These are phyloP conservation scores for Beauveria scarabaeidicola DNA, from an alignment of 2,329 filamentous ascomycete genomes.

Conservation along the genomic window DNA sequence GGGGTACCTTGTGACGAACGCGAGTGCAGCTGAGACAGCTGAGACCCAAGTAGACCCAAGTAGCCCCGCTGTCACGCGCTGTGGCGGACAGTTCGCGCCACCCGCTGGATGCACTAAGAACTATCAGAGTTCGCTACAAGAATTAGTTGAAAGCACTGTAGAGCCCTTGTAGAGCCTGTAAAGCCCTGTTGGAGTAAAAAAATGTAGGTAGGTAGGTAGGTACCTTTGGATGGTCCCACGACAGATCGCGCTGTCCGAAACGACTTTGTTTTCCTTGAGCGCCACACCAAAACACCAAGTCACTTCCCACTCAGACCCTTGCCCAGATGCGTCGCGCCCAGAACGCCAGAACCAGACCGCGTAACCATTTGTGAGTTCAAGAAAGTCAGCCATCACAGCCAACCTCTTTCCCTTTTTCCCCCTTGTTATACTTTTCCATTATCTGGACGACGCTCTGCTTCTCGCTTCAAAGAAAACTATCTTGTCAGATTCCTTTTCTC, in stretches of 20 bases:
- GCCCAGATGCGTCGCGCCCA: constrained; percentile 20
- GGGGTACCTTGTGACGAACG: background rate
- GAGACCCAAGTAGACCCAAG: background rate
- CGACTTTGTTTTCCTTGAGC: background rate
- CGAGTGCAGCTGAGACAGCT: background rate
- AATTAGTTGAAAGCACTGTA: background rate
- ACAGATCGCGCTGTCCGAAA: background rate
- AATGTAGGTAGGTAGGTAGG: background rate
- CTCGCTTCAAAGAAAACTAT: background rate
- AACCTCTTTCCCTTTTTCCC: background rate
- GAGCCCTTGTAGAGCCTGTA: too few species aligned
- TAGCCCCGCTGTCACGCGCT: constrained; percentile 11
- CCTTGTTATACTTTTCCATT: background rate
- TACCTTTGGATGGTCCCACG: background rate
- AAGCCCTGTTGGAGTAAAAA: background rate
- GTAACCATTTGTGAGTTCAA: constrained; percentile 3
- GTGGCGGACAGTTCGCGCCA: constrained; percentile 5
- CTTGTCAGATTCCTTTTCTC: background rate
- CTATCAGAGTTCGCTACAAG: background rate
- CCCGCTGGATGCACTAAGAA: background rate
- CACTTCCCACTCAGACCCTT: background rate
- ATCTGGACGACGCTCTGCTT: background rate
- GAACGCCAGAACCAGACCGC: constrained; percentile 18
- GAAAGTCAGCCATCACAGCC: background rate
- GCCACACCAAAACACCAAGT: background rate